Base-by-base conservation (phyloP, 75 land plant species). In the Ceratopteris richardii region DNA sequence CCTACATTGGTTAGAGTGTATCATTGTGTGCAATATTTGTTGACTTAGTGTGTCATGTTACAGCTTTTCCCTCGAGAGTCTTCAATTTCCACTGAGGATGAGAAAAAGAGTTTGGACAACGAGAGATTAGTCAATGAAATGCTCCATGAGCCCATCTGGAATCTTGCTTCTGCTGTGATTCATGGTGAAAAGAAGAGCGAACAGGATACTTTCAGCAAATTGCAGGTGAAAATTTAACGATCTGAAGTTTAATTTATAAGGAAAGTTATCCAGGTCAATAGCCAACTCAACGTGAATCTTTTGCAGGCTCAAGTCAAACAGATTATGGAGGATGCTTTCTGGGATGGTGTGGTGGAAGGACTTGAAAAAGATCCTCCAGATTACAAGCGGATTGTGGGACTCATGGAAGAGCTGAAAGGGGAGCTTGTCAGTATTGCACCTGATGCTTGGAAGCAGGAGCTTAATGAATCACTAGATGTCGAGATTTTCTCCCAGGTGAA, bases 311-410 rank as follows among this genome's bases (percentile, higher is more conserved):
- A 84, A 68, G 63, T 89, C 21, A 82, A 77, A 65, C 71, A 72
- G 52, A 80, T 88, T 29, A 86, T 95, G 91, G 88, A 95, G 56
- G 80, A 65, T 31, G 99, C 96, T 9, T 95, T 86, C 58, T 95
- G 99, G 99, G 87, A 89, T 91, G 72, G 82, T 11, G 67, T 95
- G 31, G 58, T 67, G 54, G 88, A 83, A 24, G 72, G 79, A 21
- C 48, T 95, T 44, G 72, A 59, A 9, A 57, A n/a, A 57, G 37
- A 78, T 25, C 64, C 60, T 17, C 81, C 82, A 50, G 77, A 84
- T 48, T 95, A 80, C 59, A 52, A 68, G 23, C 73, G 81, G 44
- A 90, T 95, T 26, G 54, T 86, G 31, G 62, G 73, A 7, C 80
- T 95, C 44, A 68, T 86, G 48, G 74, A 63, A 40, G 96, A 95